Percentiles rank a stretch among this genome's conserved stretches.
Conservation (phyloP, 768 basidiomycete species). For the Naganishia kalamii region DNA sequence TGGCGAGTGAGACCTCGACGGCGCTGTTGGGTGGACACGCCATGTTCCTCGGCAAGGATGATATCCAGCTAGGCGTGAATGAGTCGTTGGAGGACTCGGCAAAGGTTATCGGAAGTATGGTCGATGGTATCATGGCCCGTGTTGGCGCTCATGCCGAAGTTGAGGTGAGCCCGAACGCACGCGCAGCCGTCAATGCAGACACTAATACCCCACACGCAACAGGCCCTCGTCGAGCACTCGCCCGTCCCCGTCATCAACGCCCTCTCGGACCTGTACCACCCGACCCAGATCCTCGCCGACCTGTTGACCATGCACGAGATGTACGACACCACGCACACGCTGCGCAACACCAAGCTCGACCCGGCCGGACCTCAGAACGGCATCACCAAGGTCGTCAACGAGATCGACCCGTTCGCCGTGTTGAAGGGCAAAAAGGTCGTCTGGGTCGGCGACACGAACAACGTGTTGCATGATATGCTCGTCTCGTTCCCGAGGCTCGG, state of each 20-base stretch:
- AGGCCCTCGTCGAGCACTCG: constrained; percentile 86
- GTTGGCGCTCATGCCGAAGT: constrained; percentile 89
- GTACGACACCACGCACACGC: constrained; percentile 29
- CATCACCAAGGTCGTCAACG: constrained; percentile 16
- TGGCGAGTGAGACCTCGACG: constrained; percentile 78
- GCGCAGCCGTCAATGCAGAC: no score
- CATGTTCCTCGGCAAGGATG: constrained; percentile 78
- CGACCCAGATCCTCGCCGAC: constrained; percentile 91
- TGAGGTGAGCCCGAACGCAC: constrained; percentile 68
- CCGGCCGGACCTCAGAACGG: constrained; percentile 22
- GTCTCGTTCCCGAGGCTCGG: constrained; percentile 89
- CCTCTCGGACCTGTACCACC: constrained; percentile 91
- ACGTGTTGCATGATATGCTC: constrained; percentile 94
- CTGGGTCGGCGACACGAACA: constrained; percentile 90
- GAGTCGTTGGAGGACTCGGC: constrained; percentile 78
- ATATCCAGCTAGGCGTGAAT: constrained; percentile 95
- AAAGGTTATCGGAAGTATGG: constrained; percentile 86
- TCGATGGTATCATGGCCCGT: constrained; percentile 91
- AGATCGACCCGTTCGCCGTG: constrained; percentile 48
- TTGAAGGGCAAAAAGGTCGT: constrained; percentile 79
- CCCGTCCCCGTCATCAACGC: constrained; percentile 94
- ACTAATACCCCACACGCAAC: background rate
- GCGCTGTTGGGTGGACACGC: constrained; percentile 76
- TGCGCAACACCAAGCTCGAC: constrained; percentile 17
- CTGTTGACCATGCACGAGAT: constrained; percentile 77